phyloP scores from a whole-genome alignment of 441 rosid species.

The Heliophila coronopifolia region DNA sequence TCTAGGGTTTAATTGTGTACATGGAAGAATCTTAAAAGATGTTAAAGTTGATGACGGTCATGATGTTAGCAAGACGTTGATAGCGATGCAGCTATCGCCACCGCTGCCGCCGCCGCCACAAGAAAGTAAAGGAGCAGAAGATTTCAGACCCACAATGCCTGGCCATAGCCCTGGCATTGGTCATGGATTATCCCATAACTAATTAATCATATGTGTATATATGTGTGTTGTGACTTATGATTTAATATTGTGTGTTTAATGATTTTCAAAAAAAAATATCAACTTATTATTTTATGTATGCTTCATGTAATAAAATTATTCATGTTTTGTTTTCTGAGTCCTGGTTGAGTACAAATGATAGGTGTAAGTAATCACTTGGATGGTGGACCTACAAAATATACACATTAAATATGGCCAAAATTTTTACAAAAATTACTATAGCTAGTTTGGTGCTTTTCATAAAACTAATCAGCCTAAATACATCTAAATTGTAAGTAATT shows the following conservation, averaged over 20 bases:
- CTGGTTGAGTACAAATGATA: constrained; percentile 4
- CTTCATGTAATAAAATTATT: constrained; percentile 14
- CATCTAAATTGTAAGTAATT: not conserved
- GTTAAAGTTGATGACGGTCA: constrained; percentile 9
- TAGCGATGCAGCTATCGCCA: not conserved
- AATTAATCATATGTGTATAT: constrained; percentile 1
- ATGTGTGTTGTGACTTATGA: constrained; percentile 1
- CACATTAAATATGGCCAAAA: not conserved
- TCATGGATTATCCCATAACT: constrained; percentile 20
- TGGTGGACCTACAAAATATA: not conserved
- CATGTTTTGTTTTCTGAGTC: not conserved
- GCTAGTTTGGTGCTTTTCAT: not conserved
- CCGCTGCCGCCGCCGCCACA: not conserved
- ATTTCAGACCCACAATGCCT: constrained; percentile 40
- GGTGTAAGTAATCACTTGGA: not conserved
- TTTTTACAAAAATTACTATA: not conserved
- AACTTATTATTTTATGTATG: no score
- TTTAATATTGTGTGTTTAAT: no score
- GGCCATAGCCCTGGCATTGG: constrained; percentile 38
- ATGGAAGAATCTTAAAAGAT: constrained; percentile 24
- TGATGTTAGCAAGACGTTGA: constrained; percentile 7
- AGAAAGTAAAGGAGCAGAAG: constrained; percentile 24
- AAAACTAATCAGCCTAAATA: not conserved
- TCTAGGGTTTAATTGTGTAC: constrained; percentile 16
- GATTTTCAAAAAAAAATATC: no score